Base-by-base conservation (phyloP, 352 stramenopile genomes). In the Sclerospora graminicola region DNA sequence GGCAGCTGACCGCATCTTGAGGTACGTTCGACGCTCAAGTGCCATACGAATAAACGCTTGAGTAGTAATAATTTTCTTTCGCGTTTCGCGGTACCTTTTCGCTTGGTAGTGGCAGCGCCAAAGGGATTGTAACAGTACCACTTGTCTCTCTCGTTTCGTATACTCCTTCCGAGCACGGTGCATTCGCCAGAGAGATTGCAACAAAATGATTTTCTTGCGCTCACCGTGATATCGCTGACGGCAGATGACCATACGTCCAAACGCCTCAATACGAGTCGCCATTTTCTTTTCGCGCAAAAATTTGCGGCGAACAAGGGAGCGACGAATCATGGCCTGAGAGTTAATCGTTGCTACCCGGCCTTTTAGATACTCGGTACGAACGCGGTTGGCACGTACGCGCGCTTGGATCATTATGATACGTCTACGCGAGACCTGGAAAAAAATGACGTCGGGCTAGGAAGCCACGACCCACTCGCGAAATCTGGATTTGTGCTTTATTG, bases 371-470 rank as follows among this genome's bases (percentile, higher is more conserved):
- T 87, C 73, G 1, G 77, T 89, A 11, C 82, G 82, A 43, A 94
- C 82, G 18, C 82, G 78, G 48, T 94, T 91, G 4, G 82, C 82
- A 21, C 82, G 82, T 7, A 91, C 75, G 9, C 79, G 78, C 5
- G 82, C 82, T 58, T 94, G 82, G 20, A 94, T 89, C 76, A 90
- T 89, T 54, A 90, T 73, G 44, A 94, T 74, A 14, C 74, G 77
- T 6, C 59, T 58, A 11, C 66, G 61, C 23, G 75, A 59, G 2
- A 66, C 45, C 38, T 75, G 59, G 47, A 81, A n/a, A n/a, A n/a
- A n/a, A 91, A 11, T 57, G 45, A 14, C 68, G 60, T 9, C 75
- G 57, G 5, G 77, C 82, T 5, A 92, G 18, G 38, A 87, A 87
- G 0, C 82, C 82, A 18, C 82, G 82, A 50, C 69, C 51, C 7